Base-by-base conservation (phyloP, 2,329 filamentous ascomycete genomes). In the Fusarium armeniacum region DNA sequence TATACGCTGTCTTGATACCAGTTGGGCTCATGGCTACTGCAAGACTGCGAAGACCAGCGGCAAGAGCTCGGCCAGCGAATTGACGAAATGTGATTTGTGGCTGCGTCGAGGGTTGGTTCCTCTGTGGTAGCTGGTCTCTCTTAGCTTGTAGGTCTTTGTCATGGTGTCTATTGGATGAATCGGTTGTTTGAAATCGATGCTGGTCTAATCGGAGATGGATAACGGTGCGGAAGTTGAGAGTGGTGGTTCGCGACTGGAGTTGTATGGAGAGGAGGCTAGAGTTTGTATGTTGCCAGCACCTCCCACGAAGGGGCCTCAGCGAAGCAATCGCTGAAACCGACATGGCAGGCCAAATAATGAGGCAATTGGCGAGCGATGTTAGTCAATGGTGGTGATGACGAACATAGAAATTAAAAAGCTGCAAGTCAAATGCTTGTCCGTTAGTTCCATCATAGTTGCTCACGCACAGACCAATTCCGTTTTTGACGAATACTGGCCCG, bases 41-140 rank as follows among this genome's bases (percentile, higher is more conserved):
- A 15, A 80, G 69, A 58, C 80, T 81, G 30, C 79, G 76, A 45
- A 81, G 64, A 35, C 77, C 77, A 43, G 74, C 77, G 15, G 73
- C 75, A 10, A 81, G 73, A 7, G 77, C 75, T 12, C 76, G 76
- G 15, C 70, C 65, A 5, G 72, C 73, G 33, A 76, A 76, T 52
- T 73, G 71, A 43, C 74, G 74, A 46, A 80, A 80, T 4, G 77
- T 80, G 26, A 80, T 73, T 43, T 65, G 74, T 15, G 64, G 73
- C 30, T 71, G 72, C 13, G 56, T 41, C 16, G 65, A 51, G 9
- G 67, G 69, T 46, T 72, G 68, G 8, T 58, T 55, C 33, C 64
- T 76, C 45, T 73, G 72, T 3, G 74, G 76, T 24, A 75, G 64
- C 33, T 72, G 67, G 15, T 70, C 67, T 58, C 66, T 72, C 13